phyloP scores from a whole-genome alignment of 1,139 yeast species.

The Candida smagusa region DNA sequence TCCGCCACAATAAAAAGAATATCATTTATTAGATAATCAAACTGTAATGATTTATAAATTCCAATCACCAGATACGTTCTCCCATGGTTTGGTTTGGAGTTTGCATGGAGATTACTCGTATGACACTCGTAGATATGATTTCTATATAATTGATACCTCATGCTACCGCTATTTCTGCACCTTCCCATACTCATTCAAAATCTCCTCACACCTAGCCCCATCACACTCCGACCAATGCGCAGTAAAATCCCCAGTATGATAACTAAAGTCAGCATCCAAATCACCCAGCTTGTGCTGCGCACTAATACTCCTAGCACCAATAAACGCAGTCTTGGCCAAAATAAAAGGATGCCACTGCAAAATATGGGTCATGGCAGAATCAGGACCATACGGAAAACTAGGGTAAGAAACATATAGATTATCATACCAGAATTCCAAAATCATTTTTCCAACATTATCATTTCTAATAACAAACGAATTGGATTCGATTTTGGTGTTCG shows the following conservation, averaged over 20 bases:
- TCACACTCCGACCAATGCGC: constrained; percentile 59
- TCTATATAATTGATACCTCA: too few species aligned
- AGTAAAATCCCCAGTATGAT: constrained; percentile 61
- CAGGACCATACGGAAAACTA: constrained; percentile 59
- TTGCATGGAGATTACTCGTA: too few species aligned
- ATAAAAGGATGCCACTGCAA: constrained; percentile 91
- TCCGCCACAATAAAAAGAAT: too few species aligned
- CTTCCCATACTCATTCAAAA: constrained; percentile 36
- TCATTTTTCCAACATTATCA: constrained; percentile 58
- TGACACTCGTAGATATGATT: too few species aligned
- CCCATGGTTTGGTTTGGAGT: too few species aligned
- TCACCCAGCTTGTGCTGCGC: constrained; percentile 21
- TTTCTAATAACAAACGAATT: constrained; percentile 68
- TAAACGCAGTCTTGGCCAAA: constrained; percentile 66
- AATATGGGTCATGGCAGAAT: constrained; percentile 72
- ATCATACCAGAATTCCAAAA: constrained; percentile 76
- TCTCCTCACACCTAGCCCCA: constrained; percentile 47
- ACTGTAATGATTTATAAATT: too few species aligned
- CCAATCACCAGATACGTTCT: too few species aligned
- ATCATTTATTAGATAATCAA: too few species aligned
- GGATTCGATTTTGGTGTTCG: constrained; percentile 56
- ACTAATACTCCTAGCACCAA: constrained; percentile 51
- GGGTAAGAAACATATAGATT: constrained; percentile 62
- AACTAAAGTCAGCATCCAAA: constrained; percentile 28
- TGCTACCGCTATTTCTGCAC: too few species aligned